Evolutionary conservation across 371 early-diverging fungal species (phyloP), one percentile per base, ranked within the genome.

Genomic region (Parasitella parasitica): DNA sequence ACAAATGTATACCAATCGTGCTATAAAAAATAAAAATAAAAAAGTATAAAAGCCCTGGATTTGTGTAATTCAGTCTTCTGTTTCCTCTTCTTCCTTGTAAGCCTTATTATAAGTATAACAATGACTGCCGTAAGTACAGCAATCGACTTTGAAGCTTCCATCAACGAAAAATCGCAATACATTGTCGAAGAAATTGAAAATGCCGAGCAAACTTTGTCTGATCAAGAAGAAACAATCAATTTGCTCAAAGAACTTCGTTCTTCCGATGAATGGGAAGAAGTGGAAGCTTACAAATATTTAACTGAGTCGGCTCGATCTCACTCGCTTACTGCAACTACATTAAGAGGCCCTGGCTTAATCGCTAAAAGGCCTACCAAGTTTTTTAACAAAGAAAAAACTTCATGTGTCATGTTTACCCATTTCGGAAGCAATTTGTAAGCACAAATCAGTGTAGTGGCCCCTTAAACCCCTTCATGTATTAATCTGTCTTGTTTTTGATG

Each of bases 311-410:
- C 79, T 4, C 65, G 66, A 18, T 59, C 69, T 11, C 76, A 73
- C 54, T 79, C 80, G 16, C 63, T 86, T 53, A 83, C 84, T n/a
- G 84, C 83, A 7, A 77, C 76, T n/a, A 80, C 79, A 1, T 64
- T 86, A 20, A 66, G 78, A 27, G 85, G 85, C 4, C 70, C 74
- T 28, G 73, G 74, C 18, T 76, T 73, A 61, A 64, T 86, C 39
- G 78, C 73, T 7, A 61, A 78, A 24, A 61, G 71, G 28, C 80
- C 80, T 15, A 49, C 77, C 13, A 79, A 76, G 58, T 78, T 79
- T 35, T 79, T 70, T 39, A 79, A 79, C 55, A 43, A 63, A 37
- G 73, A 77, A 16, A 76, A 75, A 28, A 76, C 77, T 5, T 64
- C 69, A 48, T 79, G 80, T 57, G 58, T 72, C 52, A 71, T 79